phyloP scores from a whole-genome alignment of 805 yeast genomes.

The Schwanniomyces sp. region DNA sequence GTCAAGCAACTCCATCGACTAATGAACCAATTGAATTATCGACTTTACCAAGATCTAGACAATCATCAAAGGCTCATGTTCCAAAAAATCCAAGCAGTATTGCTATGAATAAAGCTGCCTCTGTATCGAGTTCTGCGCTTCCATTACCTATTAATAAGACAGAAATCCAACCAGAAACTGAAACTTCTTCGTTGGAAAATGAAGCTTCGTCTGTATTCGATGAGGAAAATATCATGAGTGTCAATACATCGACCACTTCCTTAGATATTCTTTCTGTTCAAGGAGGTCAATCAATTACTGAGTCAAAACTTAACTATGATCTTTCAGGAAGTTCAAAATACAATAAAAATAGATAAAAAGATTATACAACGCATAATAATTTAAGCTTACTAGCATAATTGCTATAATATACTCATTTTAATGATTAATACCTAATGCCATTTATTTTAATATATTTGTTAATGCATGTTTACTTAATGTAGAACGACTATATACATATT shows the following conservation, averaged over 20 bases:
- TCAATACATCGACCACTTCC: slow-evolving; percentile 35
- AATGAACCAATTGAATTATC: slow-evolving; percentile 21
- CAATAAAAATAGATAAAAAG: neutral
- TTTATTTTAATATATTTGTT: slow-evolving; percentile 1
- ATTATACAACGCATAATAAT: neutral
- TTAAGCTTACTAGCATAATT: neutral
- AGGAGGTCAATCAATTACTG: neutral
- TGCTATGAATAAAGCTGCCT: slow-evolving; percentile 8
- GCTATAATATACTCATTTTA: slow-evolving; percentile 2
- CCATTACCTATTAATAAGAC: slow-evolving; percentile 7
- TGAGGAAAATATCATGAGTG: slow-evolving; percentile 23
- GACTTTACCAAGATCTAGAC: slow-evolving; percentile 26
- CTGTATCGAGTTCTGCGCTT: slow-evolving; percentile 13
- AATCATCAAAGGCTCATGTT: slow-evolving; percentile 19
- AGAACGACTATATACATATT: slow-evolving; percentile 1
- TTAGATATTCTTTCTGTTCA: slow-evolving; percentile 24
- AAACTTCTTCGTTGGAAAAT: slow-evolving; percentile 23
- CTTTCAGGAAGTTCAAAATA: neutral
- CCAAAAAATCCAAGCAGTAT: slow-evolving; percentile 4
- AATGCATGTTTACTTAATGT: neutral
- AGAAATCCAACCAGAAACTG: slow-evolving; percentile 14
- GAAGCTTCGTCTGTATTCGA: slow-evolving; percentile 42
- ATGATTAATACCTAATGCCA: slow-evolving; percentile 6
- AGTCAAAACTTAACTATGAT: neutral
- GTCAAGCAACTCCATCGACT: slow-evolving; percentile 4